phyloP scores from a whole-genome alignment of 1,284 basidiomycete genomes.

The Apiotrichum domesticum region DNA sequence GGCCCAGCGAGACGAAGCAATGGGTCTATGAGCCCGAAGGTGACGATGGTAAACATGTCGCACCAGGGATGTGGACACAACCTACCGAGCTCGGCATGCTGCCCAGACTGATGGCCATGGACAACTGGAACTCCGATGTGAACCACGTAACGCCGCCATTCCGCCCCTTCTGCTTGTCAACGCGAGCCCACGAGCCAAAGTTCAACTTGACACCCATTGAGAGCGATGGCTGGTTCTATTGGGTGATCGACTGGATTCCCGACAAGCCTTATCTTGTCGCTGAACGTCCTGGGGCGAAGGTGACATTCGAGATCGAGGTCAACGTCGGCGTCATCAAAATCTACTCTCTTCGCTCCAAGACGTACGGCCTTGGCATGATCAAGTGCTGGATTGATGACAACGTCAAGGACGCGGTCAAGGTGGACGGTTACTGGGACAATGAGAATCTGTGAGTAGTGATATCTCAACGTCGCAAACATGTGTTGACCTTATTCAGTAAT shows the following conservation, averaged over 20 bases:
- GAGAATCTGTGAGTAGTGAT: slow-evolving; percentile 6
- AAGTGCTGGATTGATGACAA: slow-evolving; percentile 42
- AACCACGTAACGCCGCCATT: slow-evolving; percentile 23
- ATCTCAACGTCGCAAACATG: background rate
- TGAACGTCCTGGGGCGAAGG: background rate
- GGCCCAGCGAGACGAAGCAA: slow-evolving; percentile 25
- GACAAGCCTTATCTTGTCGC: slow-evolving; percentile 45
- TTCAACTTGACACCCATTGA: slow-evolving; percentile 37
- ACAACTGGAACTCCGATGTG: slow-evolving; percentile 36
- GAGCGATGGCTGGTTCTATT: slow-evolving; percentile 38
- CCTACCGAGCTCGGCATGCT: slow-evolving; percentile 34
- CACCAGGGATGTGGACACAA: slow-evolving; percentile 33
- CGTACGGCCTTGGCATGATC: slow-evolving; percentile 39
- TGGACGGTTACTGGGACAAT: slow-evolving; percentile 38
- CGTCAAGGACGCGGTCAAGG: slow-evolving; percentile 14
- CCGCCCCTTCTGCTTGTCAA: slow-evolving; percentile 36
- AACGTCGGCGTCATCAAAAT: slow-evolving; percentile 41
- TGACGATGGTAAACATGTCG: background rate
- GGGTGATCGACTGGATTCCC: slow-evolving; percentile 36
- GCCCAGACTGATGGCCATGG: slow-evolving; percentile 36
- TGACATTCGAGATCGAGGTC: slow-evolving; percentile 19
- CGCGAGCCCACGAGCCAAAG: slow-evolving; percentile 23
- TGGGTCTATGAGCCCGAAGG: slow-evolving; percentile 16
- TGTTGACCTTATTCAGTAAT: slow-evolving; percentile 11
- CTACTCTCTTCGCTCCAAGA: slow-evolving; percentile 37